phyloP scores from a whole-genome alignment of 768 basidiomycete species.

The Tulasnella sp. region DNA sequence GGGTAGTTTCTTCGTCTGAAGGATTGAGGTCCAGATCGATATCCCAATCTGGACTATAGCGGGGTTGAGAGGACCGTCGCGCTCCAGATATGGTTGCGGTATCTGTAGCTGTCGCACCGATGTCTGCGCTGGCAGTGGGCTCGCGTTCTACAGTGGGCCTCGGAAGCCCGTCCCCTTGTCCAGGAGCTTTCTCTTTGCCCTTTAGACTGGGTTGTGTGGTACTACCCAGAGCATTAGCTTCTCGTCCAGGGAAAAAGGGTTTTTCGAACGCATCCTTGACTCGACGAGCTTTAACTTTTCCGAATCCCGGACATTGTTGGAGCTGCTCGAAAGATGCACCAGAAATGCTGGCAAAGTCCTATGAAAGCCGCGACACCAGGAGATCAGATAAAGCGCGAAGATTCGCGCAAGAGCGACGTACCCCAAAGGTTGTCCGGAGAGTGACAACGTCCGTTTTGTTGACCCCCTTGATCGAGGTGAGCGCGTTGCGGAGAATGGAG shows the following conservation, averaged over 20 bases:
- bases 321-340: slow-evolving; percentile 73
- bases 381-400: background rate
- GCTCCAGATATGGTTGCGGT: background rate
- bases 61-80: background rate
- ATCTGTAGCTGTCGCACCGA: background rate
- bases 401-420: slow-evolving; percentile 48
- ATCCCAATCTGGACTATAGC: slow-evolving; percentile 69
- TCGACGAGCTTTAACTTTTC: slow-evolving; percentile 89
- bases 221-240: slow-evolving; percentile 43
- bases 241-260: slow-evolving; percentile 62
- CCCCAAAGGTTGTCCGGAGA: slow-evolving; percentile 86
- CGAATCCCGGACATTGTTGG: slow-evolving; percentile 86
- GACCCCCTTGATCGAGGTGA: slow-evolving; percentile 89
- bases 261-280: slow-evolving; percentile 90
- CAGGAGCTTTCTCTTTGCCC: slow-evolving; percentile 31
- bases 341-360: slow-evolving; percentile 89
- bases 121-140: background rate
- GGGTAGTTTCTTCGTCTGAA: slow-evolving; percentile 14
- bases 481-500: slow-evolving; percentile 74
- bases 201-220: background rate
- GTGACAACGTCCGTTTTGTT: slow-evolving; percentile 99
- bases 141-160: slow-evolving; percentile 3
- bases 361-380: slow-evolving; percentile 24
- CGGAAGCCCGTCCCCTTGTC: background rate
- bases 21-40: slow-evolving; percentile 59